Evolutionary conservation across 2,329 filamentous ascomycete species (phyloP).

Genomic region (Fusarium sp.): DNA sequence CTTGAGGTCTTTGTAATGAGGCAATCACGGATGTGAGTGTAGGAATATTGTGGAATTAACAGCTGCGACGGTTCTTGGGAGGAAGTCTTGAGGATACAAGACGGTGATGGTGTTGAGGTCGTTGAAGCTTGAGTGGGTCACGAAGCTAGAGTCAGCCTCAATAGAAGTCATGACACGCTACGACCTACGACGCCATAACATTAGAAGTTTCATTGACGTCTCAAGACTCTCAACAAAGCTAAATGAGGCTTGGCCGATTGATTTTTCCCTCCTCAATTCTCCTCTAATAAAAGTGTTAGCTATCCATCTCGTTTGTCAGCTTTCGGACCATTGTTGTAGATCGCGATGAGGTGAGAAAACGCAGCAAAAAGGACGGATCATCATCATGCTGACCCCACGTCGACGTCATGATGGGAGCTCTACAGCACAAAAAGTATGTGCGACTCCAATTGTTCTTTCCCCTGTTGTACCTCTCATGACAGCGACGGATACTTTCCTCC

Average conservation of each 20-base stretch:
- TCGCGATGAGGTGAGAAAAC: constrained; percentile 21
- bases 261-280: too few species aligned
- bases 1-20: constrained; percentile 8
- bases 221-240: not conserved
- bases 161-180: constrained; percentile 18
- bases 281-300: too few species aligned
- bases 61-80: not conserved
- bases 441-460: constrained; percentile 22
- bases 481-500: constrained; percentile 37
- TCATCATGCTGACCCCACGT: constrained; percentile 44
- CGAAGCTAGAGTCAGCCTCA: constrained; percentile 23
- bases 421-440: constrained; percentile 13
- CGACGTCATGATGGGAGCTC: constrained; percentile 38
- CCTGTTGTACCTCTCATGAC: constrained; percentile 15
- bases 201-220: not conserved
- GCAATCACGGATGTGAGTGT: constrained; percentile 25
- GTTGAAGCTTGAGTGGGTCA: constrained; percentile 13
- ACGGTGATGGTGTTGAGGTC: constrained; percentile 18
- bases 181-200: not conserved
- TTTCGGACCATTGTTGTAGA: not conserved
- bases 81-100: not conserved
- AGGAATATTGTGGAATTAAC: constrained; percentile 35
- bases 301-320: constrained; percentile 2
- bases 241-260: not conserved
- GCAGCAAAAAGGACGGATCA: constrained; percentile 14